Conservation (phyloP, 2,329 filamentous ascomycete species). For the Mycocentrospora acerina region DNA sequence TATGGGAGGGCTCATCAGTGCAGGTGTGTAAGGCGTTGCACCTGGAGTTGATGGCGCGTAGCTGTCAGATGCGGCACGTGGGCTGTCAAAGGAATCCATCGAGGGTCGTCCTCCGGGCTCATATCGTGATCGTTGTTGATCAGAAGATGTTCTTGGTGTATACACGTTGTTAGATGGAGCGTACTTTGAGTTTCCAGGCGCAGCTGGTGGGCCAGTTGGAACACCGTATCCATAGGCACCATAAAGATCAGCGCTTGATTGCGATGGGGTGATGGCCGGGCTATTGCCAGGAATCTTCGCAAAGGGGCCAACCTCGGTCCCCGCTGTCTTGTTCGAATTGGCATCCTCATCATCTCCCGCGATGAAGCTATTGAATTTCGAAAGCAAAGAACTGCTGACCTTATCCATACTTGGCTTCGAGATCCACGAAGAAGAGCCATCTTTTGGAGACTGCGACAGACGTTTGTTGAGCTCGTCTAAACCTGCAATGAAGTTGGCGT, state of each 20-base stretch:
- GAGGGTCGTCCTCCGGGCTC: constrained; percentile 47
- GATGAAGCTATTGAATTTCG: constrained; percentile 94
- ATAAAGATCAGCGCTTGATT: constrained; percentile 72
- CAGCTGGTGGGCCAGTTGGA: constrained; percentile 19
- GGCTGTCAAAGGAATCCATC: constrained; percentile 37
- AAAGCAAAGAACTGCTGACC: constrained; percentile 87
- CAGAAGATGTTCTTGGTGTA: constrained; percentile 53
- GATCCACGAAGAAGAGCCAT: constrained; percentile 83
- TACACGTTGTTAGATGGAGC: constrained; percentile 42
- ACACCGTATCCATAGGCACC: constrained; percentile 60
- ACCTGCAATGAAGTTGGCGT: constrained; percentile 69
- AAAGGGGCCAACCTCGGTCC: constrained; percentile 70
- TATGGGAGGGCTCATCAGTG: constrained; percentile 19
- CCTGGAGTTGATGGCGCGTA: constrained; percentile 31
- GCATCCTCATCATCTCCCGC: constrained; percentile 81
- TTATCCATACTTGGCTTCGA: constrained; percentile 95
- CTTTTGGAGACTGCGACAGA: constrained; percentile 81
- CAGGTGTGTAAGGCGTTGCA: constrained; percentile 31
- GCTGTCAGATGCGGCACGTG: constrained; percentile 31
- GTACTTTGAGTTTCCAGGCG: constrained; percentile 41
- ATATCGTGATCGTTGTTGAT: constrained; percentile 52
- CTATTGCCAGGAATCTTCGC: constrained; percentile 72
- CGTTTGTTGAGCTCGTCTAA: constrained; percentile 83
- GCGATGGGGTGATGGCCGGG: constrained; percentile 56
- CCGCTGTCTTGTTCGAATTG: constrained; percentile 58